Base-by-base conservation (phyloP, 192 early-diverging fungal species). In the Linnemannia schmuckeri region DNA sequence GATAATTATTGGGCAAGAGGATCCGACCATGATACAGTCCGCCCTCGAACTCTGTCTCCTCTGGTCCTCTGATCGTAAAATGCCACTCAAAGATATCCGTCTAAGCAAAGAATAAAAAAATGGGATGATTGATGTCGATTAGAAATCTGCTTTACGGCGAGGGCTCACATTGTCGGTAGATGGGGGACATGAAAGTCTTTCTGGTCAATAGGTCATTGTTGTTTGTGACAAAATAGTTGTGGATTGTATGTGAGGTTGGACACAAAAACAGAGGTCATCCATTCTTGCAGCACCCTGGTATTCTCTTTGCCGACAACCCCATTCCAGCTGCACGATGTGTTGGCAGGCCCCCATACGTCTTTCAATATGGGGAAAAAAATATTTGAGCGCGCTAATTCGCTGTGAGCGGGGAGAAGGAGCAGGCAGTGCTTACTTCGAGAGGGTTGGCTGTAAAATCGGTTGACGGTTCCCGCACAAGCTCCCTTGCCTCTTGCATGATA, bases 11-110 rank as follows among this genome's bases (percentile, higher is more conserved):
- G n/a, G 98, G 98, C 66, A 99, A 93, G 5, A 98, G 80, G 63
- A 99, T 93, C 47, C 97, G 89, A 0, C 98, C 98, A 89, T 99
- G 98, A 89, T 98, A 90, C 89, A 92, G 90, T 78, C 96, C 97
- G 52, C 96, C 96, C 73, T 93, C 93, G 89, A 96, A 99, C 9
- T 96, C 96, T 9, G 96, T 96, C 33, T 93, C 95, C 30, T 93
- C 89, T 33, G 98, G 98, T 15, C 98, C 98, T 27, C 96, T 91
- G 13, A 99, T 91, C 3, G 97, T 98, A 85, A 98, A 99, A 83
- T 99, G 98, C 97, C 97, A 99, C 83, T 99, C 98, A 88, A 99
- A 96, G 37, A 99, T 90, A 88, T 99, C 96, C 61, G 95, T 93
- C 90, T 99, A 91, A 3, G 71, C n/a, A 49, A 44, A 80, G 47